Evolutionary conservation across 257 asterid genomes (phyloP).

Genomic region (Fraxinus excelsior): DNA sequence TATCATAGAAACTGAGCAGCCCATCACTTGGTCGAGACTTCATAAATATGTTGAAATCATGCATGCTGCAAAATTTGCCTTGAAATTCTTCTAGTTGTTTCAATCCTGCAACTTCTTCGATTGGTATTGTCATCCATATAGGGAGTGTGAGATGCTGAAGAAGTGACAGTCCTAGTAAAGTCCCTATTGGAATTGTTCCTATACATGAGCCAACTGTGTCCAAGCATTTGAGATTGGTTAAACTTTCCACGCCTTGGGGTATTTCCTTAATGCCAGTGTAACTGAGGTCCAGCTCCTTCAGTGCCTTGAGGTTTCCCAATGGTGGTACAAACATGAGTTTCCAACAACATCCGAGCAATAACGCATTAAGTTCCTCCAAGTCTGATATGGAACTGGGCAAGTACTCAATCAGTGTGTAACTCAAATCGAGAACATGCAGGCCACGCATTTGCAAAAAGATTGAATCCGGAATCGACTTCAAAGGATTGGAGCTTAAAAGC

Average conservation of each 20-base stretch:
- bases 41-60: slow-evolving; percentile 22
- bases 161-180: slow-evolving; percentile 20
- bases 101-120: slow-evolving; percentile 25
- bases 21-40: slow-evolving; percentile 21
- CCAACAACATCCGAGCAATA: slow-evolving; percentile 24
- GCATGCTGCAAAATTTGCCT: slow-evolving; percentile 24
- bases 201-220: slow-evolving; percentile 20
- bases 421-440: slow-evolving; percentile 29
- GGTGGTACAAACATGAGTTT: slow-evolving; percentile 27
- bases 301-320: slow-evolving; percentile 18
- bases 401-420: slow-evolving; percentile 23
- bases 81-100: slow-evolving; percentile 27
- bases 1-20: slow-evolving; percentile 25
- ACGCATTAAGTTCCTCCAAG: slow-evolving; percentile 32
- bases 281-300: slow-evolving; percentile 33
- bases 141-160: slow-evolving; percentile 33
- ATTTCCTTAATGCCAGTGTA: slow-evolving; percentile 15
- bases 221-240: slow-evolving; percentile 28
- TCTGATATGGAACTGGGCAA: slow-evolving; percentile 27
- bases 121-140: slow-evolving; percentile 8
- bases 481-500: slow-evolving; percentile 23
- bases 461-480: slow-evolving; percentile 34
- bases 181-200: slow-evolving; percentile 25
- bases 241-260: slow-evolving; percentile 23
- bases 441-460: slow-evolving; percentile 28